A percentile compares a stretch with the other conserved stretches of the same genome.
phyloP scores from a whole-genome alignment of 2,329 filamentous ascomycete species.

The Setomelanomma holmii region DNA sequence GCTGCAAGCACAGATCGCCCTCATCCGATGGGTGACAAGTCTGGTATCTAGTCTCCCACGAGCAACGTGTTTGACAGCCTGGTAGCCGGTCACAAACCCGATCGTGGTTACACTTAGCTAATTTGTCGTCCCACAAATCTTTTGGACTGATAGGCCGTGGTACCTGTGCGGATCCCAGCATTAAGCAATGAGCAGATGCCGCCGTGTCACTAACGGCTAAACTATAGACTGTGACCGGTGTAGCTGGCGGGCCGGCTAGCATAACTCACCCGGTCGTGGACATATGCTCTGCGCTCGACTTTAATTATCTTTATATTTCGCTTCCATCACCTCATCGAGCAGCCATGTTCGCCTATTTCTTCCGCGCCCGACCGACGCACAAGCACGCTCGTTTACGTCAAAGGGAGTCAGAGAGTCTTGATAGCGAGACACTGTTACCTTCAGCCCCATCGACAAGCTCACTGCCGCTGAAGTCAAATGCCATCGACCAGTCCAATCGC shows the following conservation, averaged over 20 bases:
- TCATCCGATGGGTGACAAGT: not conserved
- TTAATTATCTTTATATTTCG: not conserved
- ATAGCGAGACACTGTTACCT: constrained; percentile 22
- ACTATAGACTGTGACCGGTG: not conserved
- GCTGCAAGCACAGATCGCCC: not conserved
- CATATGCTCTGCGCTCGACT: not conserved
- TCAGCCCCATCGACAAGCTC: constrained; percentile 6
- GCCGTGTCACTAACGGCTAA: not conserved
- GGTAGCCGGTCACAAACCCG: constrained; percentile 2
- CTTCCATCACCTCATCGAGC: not conserved
- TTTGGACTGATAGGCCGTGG: not conserved
- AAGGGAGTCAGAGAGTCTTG: constrained; percentile 14
- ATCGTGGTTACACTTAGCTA: constrained; percentile 3
- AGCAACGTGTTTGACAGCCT: constrained; percentile 16
- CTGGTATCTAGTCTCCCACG: not conserved
- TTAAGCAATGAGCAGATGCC: not conserved
- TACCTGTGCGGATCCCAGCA: not conserved
- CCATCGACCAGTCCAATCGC: constrained; percentile 9
- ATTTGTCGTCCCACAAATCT: not conserved
- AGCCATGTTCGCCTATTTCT: constrained; percentile 14
- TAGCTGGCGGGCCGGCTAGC: not conserved
- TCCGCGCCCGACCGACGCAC: constrained; percentile 13
- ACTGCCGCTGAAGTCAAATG: not conserved
- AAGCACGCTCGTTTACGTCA: constrained; percentile 15
- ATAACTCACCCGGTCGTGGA: not conserved